These are phyloP conservation scores for Penicillium sp. DNA, from an alignment of 2,329 filamentous ascomycete genomes.

Conservation along the genomic window DNA sequence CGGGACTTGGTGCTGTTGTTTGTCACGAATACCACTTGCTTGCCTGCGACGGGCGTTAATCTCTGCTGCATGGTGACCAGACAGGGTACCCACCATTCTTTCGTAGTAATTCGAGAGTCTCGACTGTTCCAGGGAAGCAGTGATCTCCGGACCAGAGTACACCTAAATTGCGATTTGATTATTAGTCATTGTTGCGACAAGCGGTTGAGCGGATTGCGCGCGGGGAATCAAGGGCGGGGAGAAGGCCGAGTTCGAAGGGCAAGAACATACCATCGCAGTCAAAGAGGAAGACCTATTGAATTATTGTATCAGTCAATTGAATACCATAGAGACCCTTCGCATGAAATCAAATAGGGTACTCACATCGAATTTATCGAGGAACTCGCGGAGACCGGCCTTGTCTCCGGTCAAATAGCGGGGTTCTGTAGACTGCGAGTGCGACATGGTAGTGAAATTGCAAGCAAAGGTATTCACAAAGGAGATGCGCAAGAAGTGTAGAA, in stretches of 20 bases:
- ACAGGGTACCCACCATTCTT: constrained; percentile 62
- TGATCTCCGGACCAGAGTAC: constrained; percentile 96
- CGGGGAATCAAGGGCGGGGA: constrained; percentile 1
- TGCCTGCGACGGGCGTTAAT: constrained; percentile 58
- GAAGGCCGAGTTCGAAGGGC: neutral
- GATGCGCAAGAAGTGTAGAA: neutral
- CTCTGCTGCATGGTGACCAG: neutral
- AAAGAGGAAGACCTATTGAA: constrained; percentile 77
- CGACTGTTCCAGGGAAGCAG: constrained; percentile 78
- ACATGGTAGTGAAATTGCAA: constrained; percentile 5
- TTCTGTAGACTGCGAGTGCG: constrained; percentile 21
- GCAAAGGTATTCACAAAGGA: neutral
- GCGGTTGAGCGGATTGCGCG: neutral
- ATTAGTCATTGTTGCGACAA: constrained; percentile 34
- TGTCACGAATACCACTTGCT: constrained; percentile 91
- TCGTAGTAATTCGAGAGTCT: constrained; percentile 80
- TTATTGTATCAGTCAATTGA: constrained; percentile 18
- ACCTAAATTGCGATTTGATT: constrained; percentile 57
- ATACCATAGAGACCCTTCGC: neutral
- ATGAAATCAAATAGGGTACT: constrained; percentile 38
- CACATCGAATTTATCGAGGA: constrained; percentile 90
- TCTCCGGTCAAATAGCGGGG: constrained; percentile 75
- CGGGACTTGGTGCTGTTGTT: constrained; percentile 99
- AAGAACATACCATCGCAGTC: constrained; percentile 86
- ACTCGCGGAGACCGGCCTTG: constrained; percentile 71